Evolutionary conservation across 2,329 filamentous ascomycete species (phyloP).

Genomic region (Rasamsonia emersonii): DNA sequence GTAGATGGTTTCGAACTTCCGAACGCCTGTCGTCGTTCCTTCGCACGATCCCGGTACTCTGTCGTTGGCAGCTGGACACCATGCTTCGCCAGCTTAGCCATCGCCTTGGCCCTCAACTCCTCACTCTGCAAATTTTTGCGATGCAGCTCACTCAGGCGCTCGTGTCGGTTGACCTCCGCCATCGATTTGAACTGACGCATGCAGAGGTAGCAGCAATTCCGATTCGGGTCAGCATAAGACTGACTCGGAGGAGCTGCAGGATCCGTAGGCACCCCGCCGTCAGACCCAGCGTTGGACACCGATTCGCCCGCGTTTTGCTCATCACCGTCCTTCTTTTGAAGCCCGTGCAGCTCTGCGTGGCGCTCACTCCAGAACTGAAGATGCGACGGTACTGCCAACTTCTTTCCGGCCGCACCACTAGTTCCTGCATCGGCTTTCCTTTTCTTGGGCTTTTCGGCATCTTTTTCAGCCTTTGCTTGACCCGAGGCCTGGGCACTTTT

Average conservation of each 20-base stretch:
- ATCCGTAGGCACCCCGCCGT: slow-evolving; percentile 19
- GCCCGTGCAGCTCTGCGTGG: slow-evolving; percentile 58
- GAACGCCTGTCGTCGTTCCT: slow-evolving; percentile 37
- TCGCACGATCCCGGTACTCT: slow-evolving; percentile 41
- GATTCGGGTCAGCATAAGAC: slow-evolving; percentile 53
- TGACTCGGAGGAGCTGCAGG: slow-evolving; percentile 34
- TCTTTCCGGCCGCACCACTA: slow-evolving; percentile 26
- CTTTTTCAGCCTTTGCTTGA: slow-evolving; percentile 27
- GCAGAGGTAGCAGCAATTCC: slow-evolving; percentile 55
- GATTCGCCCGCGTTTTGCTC: slow-evolving; percentile 13
- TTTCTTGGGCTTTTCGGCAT: slow-evolving; percentile 39
- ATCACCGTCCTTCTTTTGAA: slow-evolving; percentile 24
- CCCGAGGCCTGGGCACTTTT: slow-evolving; percentile 17
- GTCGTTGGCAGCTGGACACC: slow-evolving; percentile 22
- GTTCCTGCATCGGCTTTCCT: slow-evolving; percentile 36
- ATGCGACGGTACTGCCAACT: slow-evolving; percentile 52
- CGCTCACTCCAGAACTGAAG: slow-evolving; percentile 65
- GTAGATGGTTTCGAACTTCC: slow-evolving; percentile 21
- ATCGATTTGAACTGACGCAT: slow-evolving; percentile 49
- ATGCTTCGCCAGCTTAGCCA: slow-evolving; percentile 36
- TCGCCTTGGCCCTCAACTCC: slow-evolving; percentile 33
- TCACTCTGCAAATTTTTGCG: slow-evolving; percentile 47
- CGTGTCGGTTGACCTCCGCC: slow-evolving; percentile 51
- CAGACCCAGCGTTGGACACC: slow-evolving; percentile 6
- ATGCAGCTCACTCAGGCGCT: slow-evolving; percentile 51